Base-by-base conservation (phyloP, 73 alveolate genomes). In the Urostyla sp. region DNA sequence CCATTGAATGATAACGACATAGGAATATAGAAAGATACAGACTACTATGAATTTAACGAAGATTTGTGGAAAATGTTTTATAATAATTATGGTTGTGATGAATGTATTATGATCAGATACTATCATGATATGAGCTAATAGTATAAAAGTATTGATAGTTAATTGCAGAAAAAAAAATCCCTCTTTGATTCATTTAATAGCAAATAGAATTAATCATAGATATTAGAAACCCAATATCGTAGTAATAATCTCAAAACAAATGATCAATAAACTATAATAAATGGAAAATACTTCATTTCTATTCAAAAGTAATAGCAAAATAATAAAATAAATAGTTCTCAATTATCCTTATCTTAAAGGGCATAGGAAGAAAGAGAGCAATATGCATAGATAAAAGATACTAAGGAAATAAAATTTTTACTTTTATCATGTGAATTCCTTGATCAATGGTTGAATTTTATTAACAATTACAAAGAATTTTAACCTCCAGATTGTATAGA, bases 61-160 rank as follows among this genome's bases (percentile, higher is more conserved):
- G 6, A 24, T 7, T 8, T 66, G 24, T 66, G 80, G 80, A 66
- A 44, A 44, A 27, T 66, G 50, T 43, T 66, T 18, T 66, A 43
- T 66, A 63, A 66, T 66, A 37, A 15, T 46, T 66, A 66, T 40
- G 80, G 80, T 21, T 66, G 80, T 27, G 18, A 54, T 5, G 51
- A 59, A 43, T 4, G 15, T 6, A 66, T 66, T 21, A 11, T 40
- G 28, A 24, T 66, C 3, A 37, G 48, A 66, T 66, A 66, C 24
- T 66, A 6, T 18, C n/a, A 2, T 59, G 57, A 3, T 59, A 23
- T 10, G 76, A 59, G 8, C 37, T 55, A 30, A 30, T 59, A 28
- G 32, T 59, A 15, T 37, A 18, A 4, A 20, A 50, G 11, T 13
- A 50, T 10, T 10, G 52, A 40, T 10, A 16, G 52, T 11, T 7